Conservation (phyloP, 2,329 filamentous ascomycete species). For the Aspergillus transmontanensis region DNA sequence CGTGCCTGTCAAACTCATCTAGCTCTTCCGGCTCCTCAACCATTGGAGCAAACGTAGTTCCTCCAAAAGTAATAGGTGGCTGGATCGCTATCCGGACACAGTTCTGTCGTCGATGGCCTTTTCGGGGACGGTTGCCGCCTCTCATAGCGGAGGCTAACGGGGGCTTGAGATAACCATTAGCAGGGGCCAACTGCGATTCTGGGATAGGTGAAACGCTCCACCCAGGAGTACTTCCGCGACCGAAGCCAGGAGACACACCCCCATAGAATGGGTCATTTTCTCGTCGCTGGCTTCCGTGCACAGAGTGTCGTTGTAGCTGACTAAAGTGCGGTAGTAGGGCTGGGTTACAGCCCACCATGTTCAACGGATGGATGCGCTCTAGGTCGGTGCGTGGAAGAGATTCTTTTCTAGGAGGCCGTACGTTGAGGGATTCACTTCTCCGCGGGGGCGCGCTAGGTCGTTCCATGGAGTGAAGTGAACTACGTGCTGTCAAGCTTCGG, state of each 20-base stretch:
- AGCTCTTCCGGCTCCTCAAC: constrained; percentile 39
- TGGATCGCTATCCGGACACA: constrained; percentile 47
- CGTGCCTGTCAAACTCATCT: constrained; percentile 30
- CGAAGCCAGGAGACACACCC: constrained; percentile 12
- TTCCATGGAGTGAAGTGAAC: constrained; percentile 28
- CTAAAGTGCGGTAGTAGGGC: constrained; percentile 25
- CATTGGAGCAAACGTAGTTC: constrained; percentile 36
- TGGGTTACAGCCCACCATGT: constrained; percentile 9
- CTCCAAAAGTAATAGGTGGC: constrained; percentile 38
- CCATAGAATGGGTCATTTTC: constrained; percentile 33
- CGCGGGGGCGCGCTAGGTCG: constrained; percentile 28
- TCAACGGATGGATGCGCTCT: constrained; percentile 18
- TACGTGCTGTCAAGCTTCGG: constrained; percentile 38
- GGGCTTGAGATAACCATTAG: constrained; percentile 24
- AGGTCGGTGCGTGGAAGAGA: constrained; percentile 18
- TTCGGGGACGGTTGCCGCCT: constrained; percentile 34
- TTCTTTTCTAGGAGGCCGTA: constrained; percentile 23
- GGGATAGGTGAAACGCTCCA: constrained; percentile 20
- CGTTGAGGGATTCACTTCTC: constrained; percentile 35
- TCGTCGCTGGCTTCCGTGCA: constrained; percentile 22
- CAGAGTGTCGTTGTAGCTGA: constrained; percentile 28
- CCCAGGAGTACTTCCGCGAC: constrained; percentile 22
- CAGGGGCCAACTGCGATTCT: constrained; percentile 25
- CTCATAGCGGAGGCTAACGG: constrained; percentile 37
- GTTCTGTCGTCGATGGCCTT: constrained; percentile 46